These are phyloP conservation scores for Aspergillus versicolor DNA, from an alignment of 2,329 filamentous ascomycete species.

Conservation along the genomic window DNA sequence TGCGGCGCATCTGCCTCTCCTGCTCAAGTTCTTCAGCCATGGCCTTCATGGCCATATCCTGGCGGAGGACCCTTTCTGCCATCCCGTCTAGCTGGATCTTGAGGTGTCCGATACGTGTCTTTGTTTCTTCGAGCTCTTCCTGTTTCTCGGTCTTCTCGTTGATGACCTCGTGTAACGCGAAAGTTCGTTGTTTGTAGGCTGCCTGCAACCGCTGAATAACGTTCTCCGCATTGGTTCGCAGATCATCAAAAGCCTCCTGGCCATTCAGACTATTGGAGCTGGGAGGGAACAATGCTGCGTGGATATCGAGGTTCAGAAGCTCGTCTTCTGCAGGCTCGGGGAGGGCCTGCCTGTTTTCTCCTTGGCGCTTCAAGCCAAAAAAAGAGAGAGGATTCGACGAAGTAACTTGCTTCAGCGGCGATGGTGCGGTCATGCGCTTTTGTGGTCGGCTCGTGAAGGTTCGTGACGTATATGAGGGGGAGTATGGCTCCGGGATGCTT, in stretches of 20 bases:
- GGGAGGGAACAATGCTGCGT: constrained; percentile 54
- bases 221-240: constrained; percentile 57
- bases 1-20: constrained; percentile 41
- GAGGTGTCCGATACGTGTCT: constrained; percentile 56
- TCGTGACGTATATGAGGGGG: constrained; percentile 16
- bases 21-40: constrained; percentile 50
- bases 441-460: constrained; percentile 23
- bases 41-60: constrained; percentile 56
- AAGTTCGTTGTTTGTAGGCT: constrained; percentile 55
- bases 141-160: constrained; percentile 57
- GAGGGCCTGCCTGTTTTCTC: constrained; percentile 24
- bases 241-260: constrained; percentile 56
- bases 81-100: constrained; percentile 63
- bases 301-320: constrained; percentile 56
- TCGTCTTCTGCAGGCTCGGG: constrained; percentile 51
- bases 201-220: constrained; percentile 55
- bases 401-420: constrained; percentile 34
- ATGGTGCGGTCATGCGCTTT: constrained; percentile 30
- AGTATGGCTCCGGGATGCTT: constrained; percentile 14
- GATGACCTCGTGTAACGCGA: constrained; percentile 51
- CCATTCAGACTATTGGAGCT: constrained; percentile 49
- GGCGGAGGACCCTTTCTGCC: constrained; percentile 55
- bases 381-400: constrained; percentile 43
- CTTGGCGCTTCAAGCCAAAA: constrained; percentile 39
- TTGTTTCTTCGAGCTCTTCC: constrained; percentile 62